Base-by-base conservation (phyloP, 2,329 filamentous ascomycete genomes). In the Sclerotinia minor region DNA sequence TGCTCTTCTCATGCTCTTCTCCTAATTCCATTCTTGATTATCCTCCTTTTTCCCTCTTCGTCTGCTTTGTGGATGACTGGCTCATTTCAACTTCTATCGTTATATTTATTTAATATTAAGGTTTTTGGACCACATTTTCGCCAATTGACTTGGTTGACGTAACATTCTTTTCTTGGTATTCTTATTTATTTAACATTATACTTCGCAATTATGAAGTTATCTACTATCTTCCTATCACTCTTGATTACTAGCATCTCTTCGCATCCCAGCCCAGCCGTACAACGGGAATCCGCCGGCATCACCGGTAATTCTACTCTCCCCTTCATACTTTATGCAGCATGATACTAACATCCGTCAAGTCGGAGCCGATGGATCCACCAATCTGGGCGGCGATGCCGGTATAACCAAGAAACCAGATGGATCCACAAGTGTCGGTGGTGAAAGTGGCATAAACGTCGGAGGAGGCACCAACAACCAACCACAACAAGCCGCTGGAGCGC, bases 231-330 rank as follows among this genome's bases (percentile, higher is more conserved):
- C n/a, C 45, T 66, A 13, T 49, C 54, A 32, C n/a, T 59, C 6
- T 41, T 66, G 44, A 54, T 60, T 59, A 54, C 54, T 29, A 54
- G 64, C 64, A 66, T 60, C 64, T 54, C 52, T 52, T 66, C 64
- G 21, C 54, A 45, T 24, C 64, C 64, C 9, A 50, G 38, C n/a
- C n/a, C 19, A 29, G 32, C 44, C 9, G 64, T 60, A 1, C 53
- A 60, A 29, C n/a, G 53, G 35, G 64, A 59, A 60, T 60, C 53
- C 19, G 29, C 64, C 6, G 64, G 64, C 11, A 60, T 66, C 32
- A 66, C 53, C 21, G 64, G 64, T 66, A 59, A 60, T 54, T 58
- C 21, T 17, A 13, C 5, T 19, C 8, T 24, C 8, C 24, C 9
- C 9, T 11, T 24, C 35, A 24, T 32, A 17, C 15, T 13, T 3